Percentiles rank a stretch among this genome's conserved stretches.
Conservation (phyloP, 1,284 basidiomycete species). For the Heterobasidion parviporum region DNA sequence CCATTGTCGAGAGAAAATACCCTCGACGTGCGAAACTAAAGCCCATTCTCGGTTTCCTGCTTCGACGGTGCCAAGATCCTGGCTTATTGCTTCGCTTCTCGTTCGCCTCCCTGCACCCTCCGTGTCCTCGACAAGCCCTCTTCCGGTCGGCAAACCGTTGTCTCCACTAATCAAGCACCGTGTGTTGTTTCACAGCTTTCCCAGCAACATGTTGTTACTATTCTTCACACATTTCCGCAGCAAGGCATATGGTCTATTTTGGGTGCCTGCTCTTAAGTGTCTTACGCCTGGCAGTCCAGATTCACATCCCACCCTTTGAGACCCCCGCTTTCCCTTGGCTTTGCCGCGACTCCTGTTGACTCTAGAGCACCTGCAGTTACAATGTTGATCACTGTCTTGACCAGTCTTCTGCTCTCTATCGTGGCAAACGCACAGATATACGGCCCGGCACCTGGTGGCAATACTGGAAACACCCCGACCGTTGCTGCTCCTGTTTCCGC, state of each 20-base stretch:
- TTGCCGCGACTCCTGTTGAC: not conserved
- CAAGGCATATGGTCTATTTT: not conserved
- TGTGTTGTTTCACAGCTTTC: not conserved
- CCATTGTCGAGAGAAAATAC: not conserved
- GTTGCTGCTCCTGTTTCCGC: constrained; percentile 15
- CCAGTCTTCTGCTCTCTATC: constrained; percentile 20
- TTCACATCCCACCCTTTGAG: not conserved
- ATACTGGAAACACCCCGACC: constrained; percentile 4
- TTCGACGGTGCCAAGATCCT: not conserved
- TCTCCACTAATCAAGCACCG: not conserved
- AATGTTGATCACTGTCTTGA: constrained; percentile 7
- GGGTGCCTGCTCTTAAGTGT: not conserved
- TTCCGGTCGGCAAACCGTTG: not conserved
- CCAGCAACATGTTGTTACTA: not conserved
- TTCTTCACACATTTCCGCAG: not conserved
- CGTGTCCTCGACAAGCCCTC: not conserved
- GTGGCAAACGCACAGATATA: constrained; percentile 29
- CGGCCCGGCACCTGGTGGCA: constrained; percentile 17
- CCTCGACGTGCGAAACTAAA: not conserved
- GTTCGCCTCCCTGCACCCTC: not conserved
- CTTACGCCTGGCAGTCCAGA: not conserved
- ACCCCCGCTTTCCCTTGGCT: not conserved
- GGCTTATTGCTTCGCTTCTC: not conserved
- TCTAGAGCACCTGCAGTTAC: not conserved
- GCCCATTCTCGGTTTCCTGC: not conserved